Percentiles rank a stretch among this genome's conserved stretches.
Conservation (phyloP, 2,329 filamentous ascomycete genomes). For the Botrytis aclada region DNA sequence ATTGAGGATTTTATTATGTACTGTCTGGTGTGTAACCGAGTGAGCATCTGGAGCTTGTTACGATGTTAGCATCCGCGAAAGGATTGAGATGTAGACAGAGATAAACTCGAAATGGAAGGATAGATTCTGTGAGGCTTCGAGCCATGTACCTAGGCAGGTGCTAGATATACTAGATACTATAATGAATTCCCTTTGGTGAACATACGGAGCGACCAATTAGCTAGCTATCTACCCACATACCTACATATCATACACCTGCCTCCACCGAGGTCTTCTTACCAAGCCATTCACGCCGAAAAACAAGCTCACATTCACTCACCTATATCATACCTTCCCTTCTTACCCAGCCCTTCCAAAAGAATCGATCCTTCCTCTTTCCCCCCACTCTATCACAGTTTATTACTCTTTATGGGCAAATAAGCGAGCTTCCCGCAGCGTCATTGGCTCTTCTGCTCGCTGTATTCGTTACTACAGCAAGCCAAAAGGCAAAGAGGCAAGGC, state of each 20-base stretch:
- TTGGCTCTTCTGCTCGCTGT: not conserved
- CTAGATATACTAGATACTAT: not conserved
- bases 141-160: not conserved
- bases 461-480: constrained; percentile 4
- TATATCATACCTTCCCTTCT: not conserved
- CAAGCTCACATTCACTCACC: not conserved
- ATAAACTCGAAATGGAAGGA: not conserved
- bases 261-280: not conserved
- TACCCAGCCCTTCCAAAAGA: not conserved
- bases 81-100: not conserved
- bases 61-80: not conserved
- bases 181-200: not conserved
- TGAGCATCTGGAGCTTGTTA: not conserved
- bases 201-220: not conserved
- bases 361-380: not conserved
- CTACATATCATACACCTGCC: not conserved
- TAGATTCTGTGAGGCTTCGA: too few species aligned
- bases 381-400: not conserved
- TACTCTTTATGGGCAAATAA: constrained; percentile 16
- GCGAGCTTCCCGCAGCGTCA: constrained; percentile 1
- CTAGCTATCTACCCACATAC: not conserved
- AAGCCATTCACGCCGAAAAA: not conserved
- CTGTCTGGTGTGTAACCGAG: not conserved
- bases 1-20: not conserved
- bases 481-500: not conserved